Conservation (phyloP, 2,329 filamentous ascomycete genomes). For the Geosmithia morbida region DNA sequence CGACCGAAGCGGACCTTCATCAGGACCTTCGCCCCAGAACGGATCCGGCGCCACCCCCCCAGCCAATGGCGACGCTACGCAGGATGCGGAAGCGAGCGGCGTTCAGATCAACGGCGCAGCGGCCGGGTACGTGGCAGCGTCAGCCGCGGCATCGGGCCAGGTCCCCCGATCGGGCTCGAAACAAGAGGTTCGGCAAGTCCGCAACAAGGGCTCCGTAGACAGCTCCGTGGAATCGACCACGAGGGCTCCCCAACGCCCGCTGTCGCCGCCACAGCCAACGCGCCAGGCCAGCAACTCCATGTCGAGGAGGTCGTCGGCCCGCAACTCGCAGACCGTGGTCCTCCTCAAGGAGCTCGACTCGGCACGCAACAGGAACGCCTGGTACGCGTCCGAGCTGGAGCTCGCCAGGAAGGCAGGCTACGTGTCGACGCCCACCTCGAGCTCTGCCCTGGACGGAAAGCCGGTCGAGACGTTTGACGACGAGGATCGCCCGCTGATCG, state of each 20-base stretch:
- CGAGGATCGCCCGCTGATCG: slow-evolving; percentile 81
- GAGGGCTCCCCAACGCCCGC: slow-evolving; percentile 25
- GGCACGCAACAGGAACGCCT: slow-evolving; percentile 76
- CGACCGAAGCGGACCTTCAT: slow-evolving; percentile 23
- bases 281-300: slow-evolving; percentile 44
- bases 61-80: not conserved
- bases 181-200: slow-evolving; percentile 18
- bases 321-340: slow-evolving; percentile 55
- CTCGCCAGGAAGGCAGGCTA: slow-evolving; percentile 87
- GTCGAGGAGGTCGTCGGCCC: slow-evolving; percentile 41
- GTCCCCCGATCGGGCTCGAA: slow-evolving; percentile 12
- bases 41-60: slow-evolving; percentile 12
- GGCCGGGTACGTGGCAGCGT: not conserved
- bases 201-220: slow-evolving; percentile 53
- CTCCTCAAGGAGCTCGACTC: slow-evolving; percentile 78
- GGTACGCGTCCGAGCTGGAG: slow-evolving; percentile 92
- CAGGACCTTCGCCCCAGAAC: slow-evolving; percentile 17
- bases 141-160: not conserved
- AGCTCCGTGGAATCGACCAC: slow-evolving; percentile 45
- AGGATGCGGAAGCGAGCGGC: slow-evolving; percentile 11
- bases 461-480: slow-evolving; percentile 72
- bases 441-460: slow-evolving; percentile 62
- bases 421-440: slow-evolving; percentile 52
- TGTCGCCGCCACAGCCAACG: slow-evolving; percentile 43
- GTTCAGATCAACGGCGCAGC: slow-evolving; percentile 18